These are phyloP conservation scores for Fusarium drepaniforme DNA, from an alignment of 2,329 filamentous ascomycete species.

Conservation along the genomic window DNA sequence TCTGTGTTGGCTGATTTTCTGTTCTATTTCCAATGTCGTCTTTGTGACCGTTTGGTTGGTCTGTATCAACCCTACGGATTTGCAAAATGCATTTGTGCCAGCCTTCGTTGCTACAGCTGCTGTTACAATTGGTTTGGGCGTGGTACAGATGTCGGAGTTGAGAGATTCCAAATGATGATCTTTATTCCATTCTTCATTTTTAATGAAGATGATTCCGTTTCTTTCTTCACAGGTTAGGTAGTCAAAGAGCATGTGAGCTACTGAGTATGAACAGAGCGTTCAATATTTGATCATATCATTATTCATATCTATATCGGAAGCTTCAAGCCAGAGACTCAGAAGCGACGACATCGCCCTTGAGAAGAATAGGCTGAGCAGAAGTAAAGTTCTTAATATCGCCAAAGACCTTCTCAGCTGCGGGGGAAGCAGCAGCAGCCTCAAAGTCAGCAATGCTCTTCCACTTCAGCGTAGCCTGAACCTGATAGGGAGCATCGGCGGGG, in stretches of 20 bases:
- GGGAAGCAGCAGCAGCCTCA: constrained; percentile 22
- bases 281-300: background rate
- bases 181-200: too few species aligned
- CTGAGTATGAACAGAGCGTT: background rate
- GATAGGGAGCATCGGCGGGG: constrained; percentile 30
- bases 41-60: background rate
- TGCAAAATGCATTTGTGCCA: background rate
- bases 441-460: constrained; percentile 38
- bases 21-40: background rate
- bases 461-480: constrained; percentile 41
- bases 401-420: constrained; percentile 25
- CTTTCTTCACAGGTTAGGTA: too few species aligned
- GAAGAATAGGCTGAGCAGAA: constrained; percentile 30
- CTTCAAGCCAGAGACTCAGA: constrained; percentile 8
- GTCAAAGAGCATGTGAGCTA: too few species aligned
- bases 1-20: background rate
- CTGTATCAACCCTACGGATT: background rate
- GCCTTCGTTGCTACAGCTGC: background rate
- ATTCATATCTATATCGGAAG: background rate
- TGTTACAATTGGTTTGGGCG: background rate
- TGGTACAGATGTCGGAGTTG: background rate
- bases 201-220: too few species aligned
- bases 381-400: constrained; percentile 43
- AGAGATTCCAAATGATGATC: background rate
- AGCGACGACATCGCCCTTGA: constrained; percentile 37